Base-by-base conservation (phyloP, 1,284 basidiomycete genomes). In the Irpex sp. region DNA sequence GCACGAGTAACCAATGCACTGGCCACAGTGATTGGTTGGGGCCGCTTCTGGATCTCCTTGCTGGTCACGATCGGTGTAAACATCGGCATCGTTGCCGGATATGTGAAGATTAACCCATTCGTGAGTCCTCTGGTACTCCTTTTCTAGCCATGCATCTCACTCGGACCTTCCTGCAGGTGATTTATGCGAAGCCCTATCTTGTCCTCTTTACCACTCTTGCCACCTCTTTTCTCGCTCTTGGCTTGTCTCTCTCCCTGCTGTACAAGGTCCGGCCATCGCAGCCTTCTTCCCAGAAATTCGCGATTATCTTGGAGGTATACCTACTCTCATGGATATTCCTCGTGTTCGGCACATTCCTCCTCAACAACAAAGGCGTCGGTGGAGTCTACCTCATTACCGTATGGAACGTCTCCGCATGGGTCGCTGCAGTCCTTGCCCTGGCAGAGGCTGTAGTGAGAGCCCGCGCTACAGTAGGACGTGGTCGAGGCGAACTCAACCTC, bases 41-140 rank as follows among this genome's bases (percentile, higher is more conserved):
- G 72, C 6, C 85, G 85, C 61, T 87, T 91, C 69, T 89, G 86
- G 84, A 68, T 86, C 2, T 81, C 85, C 0, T 67, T 89, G 34
- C 60, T 79, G 2, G 64, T 87, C 17, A 76, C 79, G 2, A 67
- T 81, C 4, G 79, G 75, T 5, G 68, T 81, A 3, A 83, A 89
- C 64, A 76, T 75, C 2, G 77, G 78, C 1, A 74, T 91, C 7
- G 76, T 85, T 0, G 71, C 77, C 51, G 79, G 79, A 5, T 87
- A 83, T 68, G 66, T 84, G 19, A 74, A 79, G 11, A 40, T 87
- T 21, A 92, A 91, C 72, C 85, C 88, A 52, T 86, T 85, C 65
- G 90, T 91, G 70, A 66, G 89, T 76, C 49, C 19, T 58, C 37
- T 58, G 19, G 3, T 26, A 26, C 21, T 26, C 21, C 1, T 26